A percentile compares a stretch with the other conserved stretches of the same genome.
phyloP scores from a whole-genome alignment of 1,284 basidiomycete genomes.

The Laetiporus sulphureus region DNA sequence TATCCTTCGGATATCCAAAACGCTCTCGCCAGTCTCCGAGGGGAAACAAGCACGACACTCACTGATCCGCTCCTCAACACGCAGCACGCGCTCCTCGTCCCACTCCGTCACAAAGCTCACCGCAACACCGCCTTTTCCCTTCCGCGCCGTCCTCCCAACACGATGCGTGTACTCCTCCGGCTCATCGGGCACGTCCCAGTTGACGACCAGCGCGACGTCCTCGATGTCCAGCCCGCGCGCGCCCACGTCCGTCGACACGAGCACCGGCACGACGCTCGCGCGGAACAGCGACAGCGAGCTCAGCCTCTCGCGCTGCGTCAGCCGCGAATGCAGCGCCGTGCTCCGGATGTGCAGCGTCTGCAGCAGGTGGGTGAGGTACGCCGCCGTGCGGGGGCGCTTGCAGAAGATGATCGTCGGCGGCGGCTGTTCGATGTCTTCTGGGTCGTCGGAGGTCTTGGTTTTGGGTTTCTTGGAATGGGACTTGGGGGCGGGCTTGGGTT shows the following conservation, averaged over 20 bases:
- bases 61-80: slow-evolving; percentile 86
- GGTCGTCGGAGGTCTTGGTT: slow-evolving; percentile 24
- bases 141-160: slow-evolving; percentile 89
- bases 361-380: slow-evolving; percentile 80
- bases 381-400: slow-evolving; percentile 80
- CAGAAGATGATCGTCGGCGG: slow-evolving; percentile 97
- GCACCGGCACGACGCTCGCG: slow-evolving; percentile 81
- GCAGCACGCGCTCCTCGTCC: slow-evolving; percentile 82
- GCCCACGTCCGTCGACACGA: slow-evolving; percentile 94
- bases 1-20: not conserved
- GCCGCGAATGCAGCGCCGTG: slow-evolving; percentile 88
- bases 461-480: slow-evolving; percentile 10
- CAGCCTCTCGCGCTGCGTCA: slow-evolving; percentile 87
- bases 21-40: not conserved
- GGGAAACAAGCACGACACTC: slow-evolving; percentile 26
- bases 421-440: slow-evolving; percentile 59
- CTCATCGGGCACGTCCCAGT: slow-evolving; percentile 90
- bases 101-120: slow-evolving; percentile 93
- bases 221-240: slow-evolving; percentile 93
- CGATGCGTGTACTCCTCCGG: slow-evolving; percentile 76
- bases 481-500: slow-evolving; percentile 18
- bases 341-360: slow-evolving; percentile 78
- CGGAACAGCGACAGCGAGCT: slow-evolving; percentile 85
- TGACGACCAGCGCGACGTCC: slow-evolving; percentile 91
- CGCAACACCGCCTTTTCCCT: slow-evolving; percentile 85